Percentiles rank a stretch among this genome's conserved stretches.
phyloP scores from a whole-genome alignment of 176 grass and related monocot species.

The Raddia distichophylla region DNA sequence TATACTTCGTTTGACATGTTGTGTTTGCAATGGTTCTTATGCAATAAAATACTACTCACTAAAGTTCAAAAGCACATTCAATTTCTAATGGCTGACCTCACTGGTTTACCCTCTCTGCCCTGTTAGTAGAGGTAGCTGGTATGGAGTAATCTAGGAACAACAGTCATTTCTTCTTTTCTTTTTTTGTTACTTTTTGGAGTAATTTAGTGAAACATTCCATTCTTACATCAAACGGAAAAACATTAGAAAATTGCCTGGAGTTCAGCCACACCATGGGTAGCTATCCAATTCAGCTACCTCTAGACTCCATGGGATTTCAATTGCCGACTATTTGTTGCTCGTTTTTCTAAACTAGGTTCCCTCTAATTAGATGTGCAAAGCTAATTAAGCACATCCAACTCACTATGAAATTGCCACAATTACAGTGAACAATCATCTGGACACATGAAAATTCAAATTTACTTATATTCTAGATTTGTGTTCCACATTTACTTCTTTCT shows the following conservation, averaged over 20 bases:
- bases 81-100: not conserved
- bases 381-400: not conserved
- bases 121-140: not conserved
- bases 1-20: not conserved
- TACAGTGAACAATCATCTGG: not conserved
- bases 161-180: not conserved
- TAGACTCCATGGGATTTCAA: constrained; percentile 3
- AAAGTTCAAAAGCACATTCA: constrained; percentile 14
- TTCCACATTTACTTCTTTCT: not conserved
- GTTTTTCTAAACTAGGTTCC: not conserved
- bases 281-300: not conserved
- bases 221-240: constrained; percentile 23
- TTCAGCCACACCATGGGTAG: not conserved
- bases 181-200: not conserved
- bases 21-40: constrained; percentile 1
- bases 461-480: not conserved
- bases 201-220: not conserved
- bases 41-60: not conserved
- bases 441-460: not conserved
- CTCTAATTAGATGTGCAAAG: not conserved
- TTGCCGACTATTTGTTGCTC: not conserved
- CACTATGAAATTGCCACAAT: not conserved
- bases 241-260: not conserved
- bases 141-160: not conserved
- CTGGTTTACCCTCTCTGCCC: not conserved